Conservation (phyloP, 2,329 filamentous ascomycete species). For the Arthrobotrys megalospora region DNA sequence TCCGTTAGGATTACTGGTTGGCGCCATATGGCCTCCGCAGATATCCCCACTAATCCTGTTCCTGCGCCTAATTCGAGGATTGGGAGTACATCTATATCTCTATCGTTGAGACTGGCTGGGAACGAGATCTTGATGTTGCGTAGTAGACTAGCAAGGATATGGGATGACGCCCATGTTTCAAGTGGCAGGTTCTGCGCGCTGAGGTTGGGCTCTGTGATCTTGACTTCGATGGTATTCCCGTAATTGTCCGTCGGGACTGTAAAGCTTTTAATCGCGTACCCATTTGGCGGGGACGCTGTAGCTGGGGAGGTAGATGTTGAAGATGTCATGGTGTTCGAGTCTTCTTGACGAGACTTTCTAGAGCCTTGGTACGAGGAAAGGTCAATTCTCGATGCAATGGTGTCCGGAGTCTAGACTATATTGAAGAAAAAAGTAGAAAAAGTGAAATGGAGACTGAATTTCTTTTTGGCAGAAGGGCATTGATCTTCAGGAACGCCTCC, state of each 20-base stretch:
- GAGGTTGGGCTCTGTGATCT: slow-evolving; percentile 56
- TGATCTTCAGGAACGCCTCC: slow-evolving; percentile 1
- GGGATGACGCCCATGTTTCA: slow-evolving; percentile 68
- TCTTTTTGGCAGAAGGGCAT: not conserved
- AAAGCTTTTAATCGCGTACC: slow-evolving; percentile 13
- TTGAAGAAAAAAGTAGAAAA: not conserved
- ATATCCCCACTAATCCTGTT: slow-evolving; percentile 67
- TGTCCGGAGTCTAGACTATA: no score
- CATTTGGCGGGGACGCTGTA: slow-evolving; percentile 7
- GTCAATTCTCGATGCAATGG: not conserved
- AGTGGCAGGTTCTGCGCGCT: slow-evolving; percentile 66
- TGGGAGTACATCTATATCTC: slow-evolving; percentile 53
- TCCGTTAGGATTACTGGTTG: slow-evolving; percentile 66
- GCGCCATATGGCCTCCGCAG: slow-evolving; percentile 66
- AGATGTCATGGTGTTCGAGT: slow-evolving; percentile 6
- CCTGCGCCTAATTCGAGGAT: slow-evolving; percentile 68
- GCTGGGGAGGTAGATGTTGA: slow-evolving; percentile 10
- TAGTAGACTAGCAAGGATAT: slow-evolving; percentile 66
- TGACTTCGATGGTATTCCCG: slow-evolving; percentile 11
- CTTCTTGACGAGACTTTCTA: not conserved
- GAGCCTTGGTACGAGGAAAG: not conserved
- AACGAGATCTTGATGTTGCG: slow-evolving; percentile 65
- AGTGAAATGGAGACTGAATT: not conserved
- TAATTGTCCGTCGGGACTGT: not conserved
- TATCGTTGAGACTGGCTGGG: slow-evolving; percentile 37